These are phyloP conservation scores for Claviceps paspali DNA, from an alignment of 2,329 filamentous ascomycete genomes.

Conservation along the genomic window DNA sequence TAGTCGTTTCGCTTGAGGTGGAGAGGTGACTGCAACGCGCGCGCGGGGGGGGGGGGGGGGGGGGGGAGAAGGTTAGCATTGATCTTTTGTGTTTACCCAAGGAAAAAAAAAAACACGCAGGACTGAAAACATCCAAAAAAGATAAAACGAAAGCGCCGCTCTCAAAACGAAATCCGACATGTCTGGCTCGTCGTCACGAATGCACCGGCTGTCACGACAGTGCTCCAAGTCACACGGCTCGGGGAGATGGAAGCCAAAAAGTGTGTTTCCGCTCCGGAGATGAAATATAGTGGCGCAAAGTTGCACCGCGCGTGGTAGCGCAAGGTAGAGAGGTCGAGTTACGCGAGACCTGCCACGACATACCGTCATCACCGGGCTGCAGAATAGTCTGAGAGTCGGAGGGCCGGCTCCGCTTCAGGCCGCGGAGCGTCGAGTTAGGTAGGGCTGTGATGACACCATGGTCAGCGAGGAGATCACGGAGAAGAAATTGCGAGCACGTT, in stretches of 20 bases:
- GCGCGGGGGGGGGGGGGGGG: background rate
- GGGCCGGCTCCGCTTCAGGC: conserved; percentile 67
- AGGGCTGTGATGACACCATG: conserved; percentile 22
- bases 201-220: background rate
- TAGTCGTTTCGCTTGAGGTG: conserved; percentile 38
- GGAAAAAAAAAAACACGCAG: background rate
- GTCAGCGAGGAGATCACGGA: conserved; percentile 14
- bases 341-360: conserved; percentile 28
- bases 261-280: background rate
- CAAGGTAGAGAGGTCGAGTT: conserved; percentile 5
- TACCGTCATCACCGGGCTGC: conserved; percentile 55
- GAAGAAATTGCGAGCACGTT: background rate
- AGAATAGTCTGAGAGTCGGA: conserved; percentile 45
- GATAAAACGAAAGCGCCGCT: background rate
- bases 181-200: background rate
- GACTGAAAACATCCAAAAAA: too few species aligned
- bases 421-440: conserved; percentile 43
- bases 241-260: background rate
- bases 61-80: background rate
- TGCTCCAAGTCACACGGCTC: conserved; percentile 3
- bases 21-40: conserved; percentile 28
- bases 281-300: conserved; percentile 5
- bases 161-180: background rate
- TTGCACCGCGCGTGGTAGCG: conserved; percentile 5
- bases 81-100: too few species aligned